A percentile compares a stretch with the other conserved stretches of the same genome.
Evolutionary conservation across 1,284 basidiomycete species (phyloP).

Genomic region (Cutaneotrichosporon sp.): DNA sequence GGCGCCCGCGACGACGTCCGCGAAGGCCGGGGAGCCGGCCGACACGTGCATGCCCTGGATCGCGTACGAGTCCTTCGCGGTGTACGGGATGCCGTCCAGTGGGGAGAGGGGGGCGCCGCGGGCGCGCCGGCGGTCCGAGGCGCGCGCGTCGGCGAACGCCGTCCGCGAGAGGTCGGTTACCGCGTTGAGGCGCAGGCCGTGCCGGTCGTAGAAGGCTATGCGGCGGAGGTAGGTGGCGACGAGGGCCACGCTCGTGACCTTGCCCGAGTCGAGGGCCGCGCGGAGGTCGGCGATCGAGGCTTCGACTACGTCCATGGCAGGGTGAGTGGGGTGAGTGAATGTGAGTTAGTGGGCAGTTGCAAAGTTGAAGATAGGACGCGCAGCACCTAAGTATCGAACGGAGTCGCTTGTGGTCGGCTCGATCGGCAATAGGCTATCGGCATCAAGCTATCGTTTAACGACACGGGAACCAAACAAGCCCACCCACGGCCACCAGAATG

Average conservation of each 20-base stretch:
- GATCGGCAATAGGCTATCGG: no score
- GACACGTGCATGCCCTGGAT: slow-evolving; percentile 3
- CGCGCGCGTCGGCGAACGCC: slow-evolving; percentile 13
- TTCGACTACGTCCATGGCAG: slow-evolving; percentile 16
- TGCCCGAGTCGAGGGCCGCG: slow-evolving; percentile 11
- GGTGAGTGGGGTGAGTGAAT: no score
- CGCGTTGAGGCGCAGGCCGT: slow-evolving; percentile 12
- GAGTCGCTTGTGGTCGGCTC: not conserved
- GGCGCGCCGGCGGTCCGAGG: slow-evolving; percentile 8
- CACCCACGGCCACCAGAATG: no score
- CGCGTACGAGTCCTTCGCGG: slow-evolving; percentile 19
- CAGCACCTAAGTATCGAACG: no score
- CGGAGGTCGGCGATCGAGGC: slow-evolving; percentile 13
- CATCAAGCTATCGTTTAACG: no score
- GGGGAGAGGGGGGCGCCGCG: slow-evolving; percentile 8
- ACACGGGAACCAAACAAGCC: not conserved
- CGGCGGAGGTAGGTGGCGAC: slow-evolving; percentile 16
- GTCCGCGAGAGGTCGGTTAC: slow-evolving; percentile 1
- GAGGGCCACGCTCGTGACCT: slow-evolving; percentile 6
- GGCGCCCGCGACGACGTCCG: slow-evolving; percentile 10
- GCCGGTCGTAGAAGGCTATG: slow-evolving; percentile 17
- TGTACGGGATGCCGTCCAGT: slow-evolving; percentile 17
- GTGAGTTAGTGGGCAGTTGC: not conserved
- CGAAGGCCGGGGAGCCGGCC: slow-evolving; percentile 16
- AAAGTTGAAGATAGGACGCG: not conserved